A percentile compares a stretch with the other conserved stretches of the same genome.
phyloP scores from a whole-genome alignment of 2,329 filamentous ascomycete genomes.

The Arthroderma uncinatum region DNA sequence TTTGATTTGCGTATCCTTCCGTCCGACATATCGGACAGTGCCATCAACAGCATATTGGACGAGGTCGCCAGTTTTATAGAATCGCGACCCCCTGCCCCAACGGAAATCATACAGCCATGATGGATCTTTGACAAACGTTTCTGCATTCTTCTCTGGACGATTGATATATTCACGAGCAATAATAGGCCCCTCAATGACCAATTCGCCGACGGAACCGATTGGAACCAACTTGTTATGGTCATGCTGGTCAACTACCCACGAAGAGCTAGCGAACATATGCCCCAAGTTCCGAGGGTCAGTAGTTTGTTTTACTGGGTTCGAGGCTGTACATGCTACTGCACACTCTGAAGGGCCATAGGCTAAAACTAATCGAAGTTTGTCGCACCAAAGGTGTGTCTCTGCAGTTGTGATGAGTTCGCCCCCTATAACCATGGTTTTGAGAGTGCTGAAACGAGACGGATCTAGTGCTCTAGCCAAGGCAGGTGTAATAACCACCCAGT shows the following conservation, averaged over 20 bases:
- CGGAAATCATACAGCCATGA: constrained; percentile 13
- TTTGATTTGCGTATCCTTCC: constrained; percentile 71
- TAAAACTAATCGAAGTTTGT: constrained; percentile 27
- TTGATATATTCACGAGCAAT: constrained; percentile 29
- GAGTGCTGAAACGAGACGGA: constrained; percentile 27
- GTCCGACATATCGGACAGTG: constrained; percentile 65
- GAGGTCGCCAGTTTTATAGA: constrained; percentile 80
- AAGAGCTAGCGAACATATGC: constrained; percentile 7
- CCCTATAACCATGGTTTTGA: constrained; percentile 27
- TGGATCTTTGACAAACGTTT: constrained; percentile 17
- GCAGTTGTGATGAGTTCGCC: constrained; percentile 20
- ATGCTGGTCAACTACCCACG: constrained; percentile 19
- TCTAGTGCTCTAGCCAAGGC: constrained; percentile 38
- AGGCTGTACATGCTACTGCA: not conserved
- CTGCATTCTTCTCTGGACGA: constrained; percentile 14
- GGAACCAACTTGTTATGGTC: constrained; percentile 18
- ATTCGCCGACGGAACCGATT: constrained; percentile 31
- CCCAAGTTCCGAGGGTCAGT: constrained; percentile 14
- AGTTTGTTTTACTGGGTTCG: not conserved
- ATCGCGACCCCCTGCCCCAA: constrained; percentile 17
- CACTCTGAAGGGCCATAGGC: constrained; percentile 21
- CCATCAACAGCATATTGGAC: constrained; percentile 57
- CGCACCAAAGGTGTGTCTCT: constrained; percentile 19
- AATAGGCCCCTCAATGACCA: constrained; percentile 31
- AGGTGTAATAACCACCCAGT: constrained; percentile 46